Evolutionary conservation across 495 filamentous ascomycete genomes (phyloP).

Genomic region (Aspergillus kassunensis): DNA sequence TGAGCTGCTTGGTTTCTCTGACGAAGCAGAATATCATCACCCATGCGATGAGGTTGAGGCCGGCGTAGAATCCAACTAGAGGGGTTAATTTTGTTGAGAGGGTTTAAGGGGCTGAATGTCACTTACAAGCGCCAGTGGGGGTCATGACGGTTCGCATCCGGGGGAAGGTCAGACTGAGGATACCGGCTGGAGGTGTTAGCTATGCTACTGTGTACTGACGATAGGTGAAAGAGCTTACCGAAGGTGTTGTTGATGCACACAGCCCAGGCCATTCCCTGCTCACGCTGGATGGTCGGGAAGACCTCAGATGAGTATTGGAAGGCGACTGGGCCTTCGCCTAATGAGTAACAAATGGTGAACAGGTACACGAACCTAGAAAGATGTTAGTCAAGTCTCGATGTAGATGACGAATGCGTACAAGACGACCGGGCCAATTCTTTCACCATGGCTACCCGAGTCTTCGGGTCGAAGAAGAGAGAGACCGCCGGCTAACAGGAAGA

Average conservation of each 20-base stretch:
- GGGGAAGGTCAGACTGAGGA: slow-evolving; percentile 51
- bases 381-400: neutral
- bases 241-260: slow-evolving; percentile 47
- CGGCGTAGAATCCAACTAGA: slow-evolving; percentile 48
- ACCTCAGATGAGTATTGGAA: slow-evolving; percentile 52
- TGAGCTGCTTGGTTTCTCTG: slow-evolving; percentile 46
- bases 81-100: neutral
- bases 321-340: slow-evolving; percentile 48
- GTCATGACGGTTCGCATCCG: slow-evolving; percentile 43
- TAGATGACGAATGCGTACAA: slow-evolving; percentile 18
- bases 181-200: slow-evolving; percentile 25
- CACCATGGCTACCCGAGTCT: slow-evolving; percentile 3
- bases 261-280: slow-evolving; percentile 44
- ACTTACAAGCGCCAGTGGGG: slow-evolving; percentile 45
- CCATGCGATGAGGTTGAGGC: slow-evolving; percentile 47
- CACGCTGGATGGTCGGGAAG: slow-evolving; percentile 45
- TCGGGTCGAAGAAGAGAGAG: slow-evolving; percentile 47
- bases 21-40: slow-evolving; percentile 49
- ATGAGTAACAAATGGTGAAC: slow-evolving; percentile 41
- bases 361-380: slow-evolving; percentile 36
- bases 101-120: neutral
- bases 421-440: slow-evolving; percentile 25
- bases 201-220: neutral
- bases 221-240: slow-evolving; percentile 19
- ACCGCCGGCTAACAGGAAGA: slow-evolving; percentile 66